These are phyloP conservation scores for Paecilomyces dactylethromorphus DNA, from an alignment of 2,329 filamentous ascomycete genomes.

Conservation along the genomic window DNA sequence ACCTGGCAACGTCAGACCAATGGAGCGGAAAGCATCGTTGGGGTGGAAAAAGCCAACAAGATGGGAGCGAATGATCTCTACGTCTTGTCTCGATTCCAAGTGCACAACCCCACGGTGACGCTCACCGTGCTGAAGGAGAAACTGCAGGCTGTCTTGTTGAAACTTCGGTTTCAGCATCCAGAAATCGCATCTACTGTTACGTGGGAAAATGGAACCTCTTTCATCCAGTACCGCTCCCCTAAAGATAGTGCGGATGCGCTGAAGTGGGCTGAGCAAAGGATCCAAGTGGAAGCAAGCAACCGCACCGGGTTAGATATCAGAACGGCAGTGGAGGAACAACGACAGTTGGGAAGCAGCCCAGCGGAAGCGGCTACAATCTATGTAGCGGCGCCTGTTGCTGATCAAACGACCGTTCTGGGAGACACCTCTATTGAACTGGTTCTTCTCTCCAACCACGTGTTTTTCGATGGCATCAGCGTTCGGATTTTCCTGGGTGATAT, in stretches of 20 bases:
- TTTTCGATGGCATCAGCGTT: slow-evolving; percentile 3
- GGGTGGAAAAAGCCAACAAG: slow-evolving; percentile 1
- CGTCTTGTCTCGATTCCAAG: not conserved
- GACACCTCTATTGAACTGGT: slow-evolving; percentile 1
- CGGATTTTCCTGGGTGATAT: slow-evolving; percentile 4
- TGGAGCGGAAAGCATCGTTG: slow-evolving; percentile 4
- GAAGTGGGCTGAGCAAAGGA: not conserved
- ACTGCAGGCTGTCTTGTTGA: not conserved
- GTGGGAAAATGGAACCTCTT: not conserved
- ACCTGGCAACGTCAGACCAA: slow-evolving; percentile 1
- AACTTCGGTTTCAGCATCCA: slow-evolving; percentile 3
- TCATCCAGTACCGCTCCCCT: slow-evolving; percentile 3
- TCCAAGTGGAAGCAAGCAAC: not conserved
- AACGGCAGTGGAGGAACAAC: not conserved
- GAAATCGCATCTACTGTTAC: slow-evolving; percentile 1
- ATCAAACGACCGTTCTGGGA: not conserved
- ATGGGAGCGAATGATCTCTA: slow-evolving; percentile 3
- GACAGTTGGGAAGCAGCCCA: not conserved
- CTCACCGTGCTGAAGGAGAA: slow-evolving; percentile 1
- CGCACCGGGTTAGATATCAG: slow-evolving; percentile 2
- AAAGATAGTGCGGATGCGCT: slow-evolving; percentile 1
- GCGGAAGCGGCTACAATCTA: not conserved
- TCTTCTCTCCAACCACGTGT: slow-evolving; percentile 3
- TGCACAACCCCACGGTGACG: not conserved
- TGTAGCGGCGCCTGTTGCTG: not conserved